Percentiles rank a stretch among this genome's conserved stretches.
These are phyloP conservation scores for Fusarium odoratissimum DNA, from an alignment of 2,329 filamentous ascomycete species.

Conservation along the genomic window DNA sequence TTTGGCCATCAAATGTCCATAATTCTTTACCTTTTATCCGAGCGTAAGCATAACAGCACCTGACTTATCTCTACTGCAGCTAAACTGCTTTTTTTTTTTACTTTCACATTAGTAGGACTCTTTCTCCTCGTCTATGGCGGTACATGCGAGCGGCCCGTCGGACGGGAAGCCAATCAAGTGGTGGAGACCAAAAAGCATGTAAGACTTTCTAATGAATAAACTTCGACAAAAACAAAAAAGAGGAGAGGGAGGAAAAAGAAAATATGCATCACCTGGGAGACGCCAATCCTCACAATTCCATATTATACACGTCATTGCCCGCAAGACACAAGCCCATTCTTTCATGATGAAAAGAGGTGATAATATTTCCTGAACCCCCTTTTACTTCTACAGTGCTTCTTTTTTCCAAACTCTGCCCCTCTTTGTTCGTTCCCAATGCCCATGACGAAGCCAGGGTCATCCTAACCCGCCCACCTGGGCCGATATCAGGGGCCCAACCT, in stretches of 20 bases:
- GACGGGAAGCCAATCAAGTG: conserved; percentile 39
- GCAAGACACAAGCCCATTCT: neutral
- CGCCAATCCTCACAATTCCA: conserved; percentile 10
- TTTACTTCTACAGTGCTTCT: conserved; percentile 30
- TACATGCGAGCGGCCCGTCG: conserved; percentile 38
- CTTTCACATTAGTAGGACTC: neutral
- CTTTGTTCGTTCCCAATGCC: conserved; percentile 18
- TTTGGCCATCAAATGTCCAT: conserved; percentile 26
- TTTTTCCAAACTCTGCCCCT: conserved; percentile 30
- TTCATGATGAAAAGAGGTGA: neutral
- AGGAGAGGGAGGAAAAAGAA: neutral
- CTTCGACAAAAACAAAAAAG: conserved; percentile 10
- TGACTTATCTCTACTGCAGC: conserved; percentile 9
- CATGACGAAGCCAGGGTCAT: conserved; percentile 37
- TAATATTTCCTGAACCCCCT: conserved; percentile 31
- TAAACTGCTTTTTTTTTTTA: neutral
- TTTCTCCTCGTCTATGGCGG: conserved; percentile 17
- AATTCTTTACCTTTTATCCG: conserved; percentile 24
- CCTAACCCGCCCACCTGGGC: conserved; percentile 41
- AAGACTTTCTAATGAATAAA: conserved; percentile 8
- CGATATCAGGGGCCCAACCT: conserved; percentile 32
- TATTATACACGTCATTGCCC: conserved; percentile 26
- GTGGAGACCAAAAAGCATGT: conserved; percentile 21
- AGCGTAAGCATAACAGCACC: conserved; percentile 19
- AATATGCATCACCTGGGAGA: conserved; percentile 35